These are phyloP conservation scores for Penicillium canariense DNA, from an alignment of 495 filamentous ascomycete genomes.

Conservation along the genomic window DNA sequence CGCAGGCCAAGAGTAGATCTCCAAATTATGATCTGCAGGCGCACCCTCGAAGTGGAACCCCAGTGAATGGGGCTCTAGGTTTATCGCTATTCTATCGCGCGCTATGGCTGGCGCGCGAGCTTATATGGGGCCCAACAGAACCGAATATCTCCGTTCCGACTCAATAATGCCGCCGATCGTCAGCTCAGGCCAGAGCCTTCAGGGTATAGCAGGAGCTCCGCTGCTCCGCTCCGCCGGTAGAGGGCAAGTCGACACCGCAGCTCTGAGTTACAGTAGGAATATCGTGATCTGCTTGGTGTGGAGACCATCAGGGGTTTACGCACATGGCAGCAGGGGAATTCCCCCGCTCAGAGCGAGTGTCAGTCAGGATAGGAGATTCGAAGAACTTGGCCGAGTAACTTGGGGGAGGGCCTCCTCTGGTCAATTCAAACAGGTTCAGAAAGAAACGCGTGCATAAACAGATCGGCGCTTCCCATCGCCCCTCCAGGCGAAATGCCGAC, in stretches of 20 bases:
- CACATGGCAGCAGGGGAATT: background rate
- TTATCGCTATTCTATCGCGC: background rate
- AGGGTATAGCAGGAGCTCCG: background rate
- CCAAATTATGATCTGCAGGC: constrained; percentile 26
- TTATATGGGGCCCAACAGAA: constrained; percentile 13
- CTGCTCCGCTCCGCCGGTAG: background rate
- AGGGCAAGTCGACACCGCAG: background rate
- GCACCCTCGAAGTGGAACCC: background rate
- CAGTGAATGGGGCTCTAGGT: constrained; percentile 2
- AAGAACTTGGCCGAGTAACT: too few species aligned
- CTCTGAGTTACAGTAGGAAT: background rate
- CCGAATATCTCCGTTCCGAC: constrained; percentile 7
- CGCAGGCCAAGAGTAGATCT: background rate
- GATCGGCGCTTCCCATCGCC: background rate
- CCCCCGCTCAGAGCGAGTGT: background rate
- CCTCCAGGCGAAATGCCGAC: constrained; percentile 1
- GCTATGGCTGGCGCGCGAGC: constrained; percentile 16
- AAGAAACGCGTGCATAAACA: background rate
- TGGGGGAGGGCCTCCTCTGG: background rate
- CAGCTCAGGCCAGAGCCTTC: background rate
- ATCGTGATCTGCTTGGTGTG: background rate
- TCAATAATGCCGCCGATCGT: constrained; percentile 13
- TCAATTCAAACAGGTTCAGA: background rate
- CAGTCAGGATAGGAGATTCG: background rate
- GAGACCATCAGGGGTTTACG: background rate